These are phyloP conservation scores for Globisporangium cylindrosporum DNA, from an alignment of 352 stramenopile species.

Conservation along the genomic window DNA sequence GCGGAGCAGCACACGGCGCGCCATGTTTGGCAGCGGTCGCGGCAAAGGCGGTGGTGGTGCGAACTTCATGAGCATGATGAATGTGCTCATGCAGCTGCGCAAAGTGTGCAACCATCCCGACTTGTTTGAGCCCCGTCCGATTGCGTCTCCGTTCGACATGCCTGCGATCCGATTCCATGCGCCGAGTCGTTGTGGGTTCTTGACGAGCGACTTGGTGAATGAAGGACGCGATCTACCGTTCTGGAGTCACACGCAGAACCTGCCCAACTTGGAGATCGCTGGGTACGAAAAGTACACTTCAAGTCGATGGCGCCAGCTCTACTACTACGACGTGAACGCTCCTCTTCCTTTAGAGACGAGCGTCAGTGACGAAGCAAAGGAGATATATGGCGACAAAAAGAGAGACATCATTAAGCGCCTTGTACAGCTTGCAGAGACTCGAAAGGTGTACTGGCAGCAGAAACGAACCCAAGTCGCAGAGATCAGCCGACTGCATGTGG, in stretches of 20 bases:
- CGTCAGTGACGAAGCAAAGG: constrained; percentile 15
- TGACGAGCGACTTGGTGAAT: constrained; percentile 44
- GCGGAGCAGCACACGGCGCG: constrained; percentile 90
- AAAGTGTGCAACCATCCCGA: constrained; percentile 99
- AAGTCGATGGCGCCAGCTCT: constrained; percentile 33
- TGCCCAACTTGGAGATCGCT: constrained; percentile 44
- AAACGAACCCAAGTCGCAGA: constrained; percentile 33
- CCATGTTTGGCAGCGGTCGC: constrained; percentile 84
- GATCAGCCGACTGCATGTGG: constrained; percentile 24
- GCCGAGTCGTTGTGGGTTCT: constrained; percentile 38
- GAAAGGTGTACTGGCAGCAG: constrained; percentile 34
- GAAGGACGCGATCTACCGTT: constrained; percentile 28
- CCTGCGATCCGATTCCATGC: constrained; percentile 27
- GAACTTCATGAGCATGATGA: constrained; percentile 99
- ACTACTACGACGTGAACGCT: constrained; percentile 45
- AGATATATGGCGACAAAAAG: constrained; percentile 31
- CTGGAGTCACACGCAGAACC: constrained; percentile 33
- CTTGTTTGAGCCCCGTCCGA: constrained; percentile 96
- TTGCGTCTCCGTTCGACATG: constrained; percentile 94
- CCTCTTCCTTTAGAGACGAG: constrained; percentile 27
- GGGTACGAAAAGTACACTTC: constrained; percentile 28
- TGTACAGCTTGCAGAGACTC: constrained; percentile 25
- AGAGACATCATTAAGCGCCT: constrained; percentile 40
- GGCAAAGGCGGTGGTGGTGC: constrained; percentile 80
- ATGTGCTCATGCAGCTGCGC: constrained; percentile 98